A percentile compares a stretch with the other conserved stretches of the same genome.
These are phyloP conservation scores for Eutrema salsugineum DNA, from an alignment of 441 rosid genomes.

Conservation along the genomic window DNA sequence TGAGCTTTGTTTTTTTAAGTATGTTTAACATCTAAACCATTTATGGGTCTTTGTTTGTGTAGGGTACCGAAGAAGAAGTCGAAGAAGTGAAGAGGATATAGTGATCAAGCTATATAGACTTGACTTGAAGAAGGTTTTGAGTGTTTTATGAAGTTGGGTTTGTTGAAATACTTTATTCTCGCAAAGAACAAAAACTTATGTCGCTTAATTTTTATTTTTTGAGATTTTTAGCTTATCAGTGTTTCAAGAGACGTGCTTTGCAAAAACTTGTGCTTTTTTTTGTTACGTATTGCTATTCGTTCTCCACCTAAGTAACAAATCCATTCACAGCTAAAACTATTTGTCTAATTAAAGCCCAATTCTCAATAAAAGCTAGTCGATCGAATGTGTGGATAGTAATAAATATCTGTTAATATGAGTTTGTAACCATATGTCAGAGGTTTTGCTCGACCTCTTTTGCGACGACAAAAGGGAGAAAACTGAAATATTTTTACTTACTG, in stretches of 20 bases:
- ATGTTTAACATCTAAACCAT: not conserved
- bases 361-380: not conserved
- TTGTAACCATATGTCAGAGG: no score
- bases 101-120: slow-evolving; percentile 8
- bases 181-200: slow-evolving; percentile 12
- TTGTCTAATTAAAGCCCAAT: not conserved
- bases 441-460: no score
- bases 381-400: no score
- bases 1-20: not conserved
- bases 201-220: slow-evolving; percentile 15
- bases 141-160: slow-evolving; percentile 14
- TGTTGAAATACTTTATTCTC: slow-evolving; percentile 16
- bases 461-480: no score
- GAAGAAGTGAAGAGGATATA: slow-evolving; percentile 44
- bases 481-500: no score
- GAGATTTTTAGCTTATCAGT: slow-evolving; percentile 19
- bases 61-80: slow-evolving; percentile 62
- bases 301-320: not conserved
- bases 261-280: not conserved
- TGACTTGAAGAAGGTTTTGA: slow-evolving; percentile 15
- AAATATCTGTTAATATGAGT: no score
- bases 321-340: not conserved
- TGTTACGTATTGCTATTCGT: not conserved
- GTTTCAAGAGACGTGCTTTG: not conserved
- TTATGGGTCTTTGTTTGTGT: not conserved